Evolutionary conservation across 441 rosid species (phyloP).

Genomic region (Biscutella laevigata): DNA sequence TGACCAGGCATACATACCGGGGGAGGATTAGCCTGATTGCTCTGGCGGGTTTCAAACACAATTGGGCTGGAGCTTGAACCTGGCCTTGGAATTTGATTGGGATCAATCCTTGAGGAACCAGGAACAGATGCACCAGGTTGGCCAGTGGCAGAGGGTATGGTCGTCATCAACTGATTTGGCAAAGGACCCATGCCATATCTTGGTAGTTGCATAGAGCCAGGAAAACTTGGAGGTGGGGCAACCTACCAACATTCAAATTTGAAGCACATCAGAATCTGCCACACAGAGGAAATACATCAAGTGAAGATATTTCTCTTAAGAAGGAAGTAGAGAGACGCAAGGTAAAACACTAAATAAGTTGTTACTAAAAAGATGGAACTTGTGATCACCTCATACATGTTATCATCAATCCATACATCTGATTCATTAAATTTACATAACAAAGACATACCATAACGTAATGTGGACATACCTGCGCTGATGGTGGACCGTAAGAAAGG

Average conservation of each 20-base stretch:
- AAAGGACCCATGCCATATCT: conserved; percentile 41
- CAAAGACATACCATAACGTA: conserved; percentile 11
- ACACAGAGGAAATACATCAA: conserved; percentile 19
- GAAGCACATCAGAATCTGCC: conserved; percentile 23
- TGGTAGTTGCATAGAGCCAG: conserved; percentile 41
- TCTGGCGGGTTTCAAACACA: conserved; percentile 47
- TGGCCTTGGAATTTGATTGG: conserved; percentile 56
- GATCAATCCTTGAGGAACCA: conserved; percentile 41
- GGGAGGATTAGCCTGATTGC: conserved; percentile 51
- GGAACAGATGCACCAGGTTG: conserved; percentile 36
- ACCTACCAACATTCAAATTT: conserved; percentile 31
- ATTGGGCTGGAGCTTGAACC: conserved; percentile 38
- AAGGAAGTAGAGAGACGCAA: conserved; percentile 2
- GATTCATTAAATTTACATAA: neutral
- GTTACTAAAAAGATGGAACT: neutral
- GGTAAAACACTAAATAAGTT: neutral
- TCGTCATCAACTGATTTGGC: conserved; percentile 44
- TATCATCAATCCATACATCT: conserved; percentile 1
- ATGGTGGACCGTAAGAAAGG: conserved; percentile 49
- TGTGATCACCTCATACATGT: conserved; percentile 3
- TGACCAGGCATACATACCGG: conserved; percentile 37
- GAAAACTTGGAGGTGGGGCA: conserved; percentile 33
- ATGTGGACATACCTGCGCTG: conserved; percentile 35
- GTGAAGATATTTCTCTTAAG: conserved; percentile 14
- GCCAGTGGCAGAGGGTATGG: conserved; percentile 41